These are phyloP conservation scores for Paramecium sexaurelia DNA, from an alignment of 73 alveolate genomes.

Conservation along the genomic window DNA sequence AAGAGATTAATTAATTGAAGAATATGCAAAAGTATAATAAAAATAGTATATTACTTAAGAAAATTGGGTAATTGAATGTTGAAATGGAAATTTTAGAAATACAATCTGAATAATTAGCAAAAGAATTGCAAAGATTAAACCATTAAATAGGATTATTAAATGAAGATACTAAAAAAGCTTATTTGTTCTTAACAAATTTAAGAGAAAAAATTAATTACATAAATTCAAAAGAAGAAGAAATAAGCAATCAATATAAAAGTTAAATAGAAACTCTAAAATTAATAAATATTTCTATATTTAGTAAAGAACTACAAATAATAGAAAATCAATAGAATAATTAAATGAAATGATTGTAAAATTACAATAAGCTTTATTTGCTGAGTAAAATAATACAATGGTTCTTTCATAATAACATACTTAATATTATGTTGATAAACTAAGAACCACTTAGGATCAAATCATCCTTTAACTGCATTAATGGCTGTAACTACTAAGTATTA, in stretches of 20 bases:
- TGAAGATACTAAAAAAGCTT: conserved; percentile 3
- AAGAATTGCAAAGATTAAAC: neutral
- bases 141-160: neutral
- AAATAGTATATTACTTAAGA: neutral
- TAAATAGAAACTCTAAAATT: neutral
- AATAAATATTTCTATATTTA: neutral
- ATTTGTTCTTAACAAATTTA: conserved; percentile 14
- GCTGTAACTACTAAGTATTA: conserved; percentile 35
- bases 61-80: conserved; percentile 49
- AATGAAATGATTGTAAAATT: conserved; percentile 49
- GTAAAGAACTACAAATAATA: neutral
- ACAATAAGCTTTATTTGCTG: conserved; percentile 21
- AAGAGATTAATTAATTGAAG: conserved; percentile 39
- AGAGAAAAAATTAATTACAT: neutral
- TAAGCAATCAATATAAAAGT: neutral
- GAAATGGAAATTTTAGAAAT: conserved; percentile 37
- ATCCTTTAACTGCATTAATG: conserved; percentile 47
- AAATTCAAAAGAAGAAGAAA: conserved; percentile 30
- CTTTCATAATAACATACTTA: neutral
- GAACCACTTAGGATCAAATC: neutral
- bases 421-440: neutral
- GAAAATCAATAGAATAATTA: neutral
- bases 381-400: neutral
- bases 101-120: neutral
- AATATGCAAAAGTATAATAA: conserved; percentile 9